Evolutionary conservation across 352 stramenopile genomes (phyloP).

Genomic region (Globisporangium cederbergense): DNA sequence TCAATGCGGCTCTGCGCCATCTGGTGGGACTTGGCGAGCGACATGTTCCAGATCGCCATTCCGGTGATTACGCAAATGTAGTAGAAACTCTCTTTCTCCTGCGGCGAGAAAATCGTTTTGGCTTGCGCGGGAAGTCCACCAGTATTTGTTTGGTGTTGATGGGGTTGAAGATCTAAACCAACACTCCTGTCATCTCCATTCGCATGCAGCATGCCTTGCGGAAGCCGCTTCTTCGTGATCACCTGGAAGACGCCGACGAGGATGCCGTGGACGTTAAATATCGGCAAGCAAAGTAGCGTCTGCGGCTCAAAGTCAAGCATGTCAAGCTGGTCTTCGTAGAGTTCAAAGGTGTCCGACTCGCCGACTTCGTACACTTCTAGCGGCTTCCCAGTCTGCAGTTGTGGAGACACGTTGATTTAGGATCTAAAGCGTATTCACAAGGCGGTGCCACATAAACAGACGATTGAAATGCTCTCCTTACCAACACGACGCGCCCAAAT

Average conservation of each 20-base stretch:
- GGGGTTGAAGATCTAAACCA: neutral
- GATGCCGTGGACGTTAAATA: slow-evolving; percentile 61
- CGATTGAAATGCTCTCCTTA: slow-evolving; percentile 14
- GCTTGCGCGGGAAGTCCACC: slow-evolving; percentile 4
- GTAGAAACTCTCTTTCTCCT: slow-evolving; percentile 36
- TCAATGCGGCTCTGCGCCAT: slow-evolving; percentile 35
- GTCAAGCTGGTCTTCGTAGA: slow-evolving; percentile 68
- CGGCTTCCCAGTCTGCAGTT: slow-evolving; percentile 45
- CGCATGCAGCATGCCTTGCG: slow-evolving; percentile 9
- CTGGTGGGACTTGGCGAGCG: slow-evolving; percentile 28
- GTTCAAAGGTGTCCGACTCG: slow-evolving; percentile 47
- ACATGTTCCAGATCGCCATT: slow-evolving; percentile 40
- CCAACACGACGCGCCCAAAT: slow-evolving; percentile 66
- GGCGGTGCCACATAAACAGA: neutral
- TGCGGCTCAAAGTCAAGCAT: slow-evolving; percentile 64
- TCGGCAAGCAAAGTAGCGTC: slow-evolving; percentile 48
- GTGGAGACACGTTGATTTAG: neutral
- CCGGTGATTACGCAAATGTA: slow-evolving; percentile 40
- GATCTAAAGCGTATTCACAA: too few relatives aligned
- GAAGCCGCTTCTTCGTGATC: slow-evolving; percentile 38
- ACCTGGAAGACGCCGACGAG: slow-evolving; percentile 62
- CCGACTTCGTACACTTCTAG: slow-evolving; percentile 50
- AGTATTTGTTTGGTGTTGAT: neutral
- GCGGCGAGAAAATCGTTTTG: slow-evolving; percentile 26
- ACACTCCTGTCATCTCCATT: neutral